These are phyloP conservation scores for Mucor velutinosus DNA, from an alignment of 371 early-diverging fungal species.

Conservation along the genomic window DNA sequence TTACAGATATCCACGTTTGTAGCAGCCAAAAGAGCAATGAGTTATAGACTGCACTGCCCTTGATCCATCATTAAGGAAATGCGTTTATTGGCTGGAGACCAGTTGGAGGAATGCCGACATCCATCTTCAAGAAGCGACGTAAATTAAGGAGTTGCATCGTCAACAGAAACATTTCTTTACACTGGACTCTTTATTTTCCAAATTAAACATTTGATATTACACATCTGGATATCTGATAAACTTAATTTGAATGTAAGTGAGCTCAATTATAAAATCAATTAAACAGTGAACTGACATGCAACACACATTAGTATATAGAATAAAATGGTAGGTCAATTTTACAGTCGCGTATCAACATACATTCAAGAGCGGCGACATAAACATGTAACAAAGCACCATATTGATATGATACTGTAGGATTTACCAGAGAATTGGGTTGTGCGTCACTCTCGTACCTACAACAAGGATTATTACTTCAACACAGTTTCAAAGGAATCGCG, in stretches of 20 bases:
- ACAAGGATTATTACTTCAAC: conserved; percentile 89
- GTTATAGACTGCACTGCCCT: neutral
- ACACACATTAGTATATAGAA: neutral
- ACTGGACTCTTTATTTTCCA: neutral
- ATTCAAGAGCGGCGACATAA: neutral
- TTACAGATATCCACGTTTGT: neutral
- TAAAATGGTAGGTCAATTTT: neutral
- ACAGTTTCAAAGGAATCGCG: conserved; percentile 74
- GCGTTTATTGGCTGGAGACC: neutral
- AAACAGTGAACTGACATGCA: neutral
- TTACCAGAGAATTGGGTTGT: conserved; percentile 76
- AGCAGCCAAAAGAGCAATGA: neutral
- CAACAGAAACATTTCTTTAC: neutral
- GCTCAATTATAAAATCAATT: neutral
- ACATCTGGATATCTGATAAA: neutral
- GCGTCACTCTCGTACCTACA: conserved; percentile 69
- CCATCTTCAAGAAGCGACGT: conserved; percentile 1
- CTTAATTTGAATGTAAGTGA: neutral
- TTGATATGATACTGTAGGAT: conserved; percentile 26
- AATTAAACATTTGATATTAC: neutral
- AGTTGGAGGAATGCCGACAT: neutral
- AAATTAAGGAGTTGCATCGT: neutral
- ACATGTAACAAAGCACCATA: neutral
- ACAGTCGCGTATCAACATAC: neutral
- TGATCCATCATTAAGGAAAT: neutral